These are phyloP conservation scores for Lophium mytilinum DNA, from an alignment of 495 filamentous ascomycete species.

Conservation along the genomic window DNA sequence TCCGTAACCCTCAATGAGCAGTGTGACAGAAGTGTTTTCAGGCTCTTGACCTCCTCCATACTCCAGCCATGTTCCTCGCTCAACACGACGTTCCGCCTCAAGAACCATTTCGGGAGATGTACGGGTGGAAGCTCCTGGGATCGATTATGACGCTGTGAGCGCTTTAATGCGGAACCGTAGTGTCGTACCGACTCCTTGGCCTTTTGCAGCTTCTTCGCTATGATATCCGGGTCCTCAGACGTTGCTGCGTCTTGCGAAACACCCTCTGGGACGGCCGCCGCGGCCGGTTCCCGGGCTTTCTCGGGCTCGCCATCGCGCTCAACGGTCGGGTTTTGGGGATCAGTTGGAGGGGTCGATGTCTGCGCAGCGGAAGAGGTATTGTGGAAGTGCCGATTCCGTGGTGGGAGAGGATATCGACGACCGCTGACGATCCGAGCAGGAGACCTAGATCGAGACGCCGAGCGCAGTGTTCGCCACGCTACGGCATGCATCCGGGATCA, in stretches of 20 bases:
- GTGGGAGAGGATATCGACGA: constrained; percentile 24
- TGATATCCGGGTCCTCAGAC: constrained; percentile 11
- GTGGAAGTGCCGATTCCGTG: constrained; percentile 20
- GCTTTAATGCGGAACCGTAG: constrained; percentile 17
- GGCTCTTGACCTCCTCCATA: background rate
- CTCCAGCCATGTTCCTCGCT: constrained; percentile 16
- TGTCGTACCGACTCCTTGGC: constrained; percentile 19
- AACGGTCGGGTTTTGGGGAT: constrained; percentile 10
- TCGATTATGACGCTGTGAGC: constrained; percentile 17
- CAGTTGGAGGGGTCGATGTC: constrained; percentile 16
- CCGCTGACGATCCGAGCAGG: constrained; percentile 21
- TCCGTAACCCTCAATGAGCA: constrained; percentile 5
- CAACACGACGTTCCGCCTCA: constrained; percentile 32
- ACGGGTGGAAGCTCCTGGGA: constrained; percentile 20
- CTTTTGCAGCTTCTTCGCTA: constrained; percentile 22
- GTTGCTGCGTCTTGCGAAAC: background rate
- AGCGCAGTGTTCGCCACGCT: constrained; percentile 21
- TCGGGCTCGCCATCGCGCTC: constrained; percentile 1
- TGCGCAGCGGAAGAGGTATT: constrained; percentile 10
- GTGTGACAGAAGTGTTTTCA: background rate
- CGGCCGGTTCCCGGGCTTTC: constrained; percentile 2
- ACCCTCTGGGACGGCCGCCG: constrained; percentile 1
- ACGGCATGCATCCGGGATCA: constrained; percentile 20
- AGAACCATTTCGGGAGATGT: constrained; percentile 37
- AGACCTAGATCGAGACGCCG: constrained; percentile 9